Conservation (phyloP, 2,329 filamentous ascomycete genomes). For the Neocatenulostroma microsporum region DNA sequence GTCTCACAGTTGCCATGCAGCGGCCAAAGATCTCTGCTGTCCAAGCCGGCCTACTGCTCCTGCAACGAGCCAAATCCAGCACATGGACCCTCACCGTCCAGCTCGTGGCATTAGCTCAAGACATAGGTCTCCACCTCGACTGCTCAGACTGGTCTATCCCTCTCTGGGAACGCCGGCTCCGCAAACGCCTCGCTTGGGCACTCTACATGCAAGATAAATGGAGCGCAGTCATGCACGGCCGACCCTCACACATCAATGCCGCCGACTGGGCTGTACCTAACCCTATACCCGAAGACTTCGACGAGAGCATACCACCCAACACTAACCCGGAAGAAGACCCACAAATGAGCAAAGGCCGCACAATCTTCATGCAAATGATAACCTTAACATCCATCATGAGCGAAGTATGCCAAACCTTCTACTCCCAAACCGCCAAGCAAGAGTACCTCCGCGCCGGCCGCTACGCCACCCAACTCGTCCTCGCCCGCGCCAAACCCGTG, state of each 20-base stretch:
- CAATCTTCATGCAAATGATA: slow-evolving; percentile 68
- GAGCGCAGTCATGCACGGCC: slow-evolving; percentile 76
- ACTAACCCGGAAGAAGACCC: slow-evolving; percentile 1
- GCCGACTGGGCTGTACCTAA: slow-evolving; percentile 69
- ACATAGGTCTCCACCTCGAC: slow-evolving; percentile 82
- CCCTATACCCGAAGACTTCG: slow-evolving; percentile 61
- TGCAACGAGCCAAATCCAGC: slow-evolving; percentile 67
- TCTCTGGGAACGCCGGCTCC: slow-evolving; percentile 73
- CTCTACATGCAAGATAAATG: slow-evolving; percentile 93
- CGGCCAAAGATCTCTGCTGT: slow-evolving; percentile 74
- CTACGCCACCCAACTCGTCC: slow-evolving; percentile 63
- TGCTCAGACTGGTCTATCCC: slow-evolving; percentile 83
- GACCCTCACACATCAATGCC: slow-evolving; percentile 66
- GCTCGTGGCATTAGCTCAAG: slow-evolving; percentile 76
- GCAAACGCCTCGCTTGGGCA: slow-evolving; percentile 83
- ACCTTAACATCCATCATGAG: slow-evolving; percentile 66
- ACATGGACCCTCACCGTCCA: slow-evolving; percentile 83
- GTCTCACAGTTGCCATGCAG: slow-evolving; percentile 68
- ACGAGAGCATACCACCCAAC: slow-evolving; percentile 52
- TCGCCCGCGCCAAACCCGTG: slow-evolving; percentile 71
- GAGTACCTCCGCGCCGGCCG: slow-evolving; percentile 58
- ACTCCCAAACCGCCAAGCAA: slow-evolving; percentile 68
- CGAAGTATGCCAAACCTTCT: slow-evolving; percentile 76
- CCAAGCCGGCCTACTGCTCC: slow-evolving; percentile 66
- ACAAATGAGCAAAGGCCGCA: slow-evolving; percentile 53